Conservation (phyloP, 2,329 filamentous ascomycete genomes). For the Aschersonia sp. region DNA sequence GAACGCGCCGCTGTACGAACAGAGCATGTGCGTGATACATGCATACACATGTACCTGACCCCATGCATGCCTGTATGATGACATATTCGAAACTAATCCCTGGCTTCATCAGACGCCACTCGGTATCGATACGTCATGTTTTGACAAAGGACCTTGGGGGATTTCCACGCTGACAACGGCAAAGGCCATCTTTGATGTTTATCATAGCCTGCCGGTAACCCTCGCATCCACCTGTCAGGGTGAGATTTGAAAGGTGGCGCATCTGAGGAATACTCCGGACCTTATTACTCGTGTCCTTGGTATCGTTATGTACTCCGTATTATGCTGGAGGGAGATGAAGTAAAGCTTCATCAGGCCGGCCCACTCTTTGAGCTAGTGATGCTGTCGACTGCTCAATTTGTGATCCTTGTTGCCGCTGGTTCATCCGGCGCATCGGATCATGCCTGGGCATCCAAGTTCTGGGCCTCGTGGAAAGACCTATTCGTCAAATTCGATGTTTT, state of each 20-base stretch:
- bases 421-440: neutral
- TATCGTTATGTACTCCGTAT: neutral
- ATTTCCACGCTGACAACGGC: too few species aligned
- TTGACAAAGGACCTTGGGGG: too few species aligned
- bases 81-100: neutral
- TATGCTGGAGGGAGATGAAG: neutral
- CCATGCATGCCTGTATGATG: neutral
- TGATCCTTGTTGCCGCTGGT: neutral
- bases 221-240: too few species aligned
- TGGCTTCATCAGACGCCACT: neutral
- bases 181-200: too few species aligned
- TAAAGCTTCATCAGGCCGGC: neutral
- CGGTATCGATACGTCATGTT: neutral
- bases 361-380: neutral
- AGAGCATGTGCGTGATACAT: neutral
- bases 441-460: neutral
- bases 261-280: too few species aligned
- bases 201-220: too few species aligned
- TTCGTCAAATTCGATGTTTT: too few species aligned
- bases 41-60: neutral
- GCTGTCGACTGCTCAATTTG: neutral
- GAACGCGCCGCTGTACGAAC: neutral
- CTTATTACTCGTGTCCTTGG: too few species aligned
- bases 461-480: too few species aligned
- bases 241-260: too few species aligned